These are phyloP conservation scores for Carpinus viminea DNA, from an alignment of 306 rosid species.

Conservation along the genomic window DNA sequence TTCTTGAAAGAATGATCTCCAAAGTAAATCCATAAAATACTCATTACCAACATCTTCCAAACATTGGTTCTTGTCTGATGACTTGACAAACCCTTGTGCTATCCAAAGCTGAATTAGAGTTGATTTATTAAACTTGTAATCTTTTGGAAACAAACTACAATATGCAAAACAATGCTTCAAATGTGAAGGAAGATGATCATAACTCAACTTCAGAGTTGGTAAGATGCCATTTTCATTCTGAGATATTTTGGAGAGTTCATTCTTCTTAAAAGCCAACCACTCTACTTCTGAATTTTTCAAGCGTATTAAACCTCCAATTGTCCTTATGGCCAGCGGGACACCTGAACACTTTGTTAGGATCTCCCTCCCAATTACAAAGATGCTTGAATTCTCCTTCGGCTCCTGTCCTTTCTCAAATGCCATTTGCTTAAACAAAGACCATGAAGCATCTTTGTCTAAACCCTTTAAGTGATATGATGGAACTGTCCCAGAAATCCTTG, in stretches of 20 bases:
- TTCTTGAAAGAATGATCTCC: slow-evolving; percentile 15
- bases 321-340: slow-evolving; percentile 20
- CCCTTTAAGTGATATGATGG: background rate
- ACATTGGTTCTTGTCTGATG: background rate
- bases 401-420: slow-evolving; percentile 16
- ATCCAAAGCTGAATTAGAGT: slow-evolving; percentile 7
- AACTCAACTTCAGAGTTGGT: background rate
- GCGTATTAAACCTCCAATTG: slow-evolving; percentile 13
- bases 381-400: background rate
- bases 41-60: background rate
- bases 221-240: too few species aligned
- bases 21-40: background rate
- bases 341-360: slow-evolving; percentile 1
- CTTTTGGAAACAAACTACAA: slow-evolving; percentile 13
- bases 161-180: slow-evolving; percentile 4
- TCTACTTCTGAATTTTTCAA: background rate
- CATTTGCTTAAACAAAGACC: slow-evolving; percentile 3
- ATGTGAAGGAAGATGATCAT: background rate
- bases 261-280: background rate
- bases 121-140: background rate
- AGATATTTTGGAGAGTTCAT: too few species aligned
- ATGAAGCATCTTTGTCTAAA: background rate
- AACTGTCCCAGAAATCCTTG: background rate
- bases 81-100: slow-evolving; percentile 20
- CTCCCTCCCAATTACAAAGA: background rate